Base-by-base conservation (phyloP, 1,284 basidiomycete genomes). In the Microbotryum lychnidis-dioicae region DNA sequence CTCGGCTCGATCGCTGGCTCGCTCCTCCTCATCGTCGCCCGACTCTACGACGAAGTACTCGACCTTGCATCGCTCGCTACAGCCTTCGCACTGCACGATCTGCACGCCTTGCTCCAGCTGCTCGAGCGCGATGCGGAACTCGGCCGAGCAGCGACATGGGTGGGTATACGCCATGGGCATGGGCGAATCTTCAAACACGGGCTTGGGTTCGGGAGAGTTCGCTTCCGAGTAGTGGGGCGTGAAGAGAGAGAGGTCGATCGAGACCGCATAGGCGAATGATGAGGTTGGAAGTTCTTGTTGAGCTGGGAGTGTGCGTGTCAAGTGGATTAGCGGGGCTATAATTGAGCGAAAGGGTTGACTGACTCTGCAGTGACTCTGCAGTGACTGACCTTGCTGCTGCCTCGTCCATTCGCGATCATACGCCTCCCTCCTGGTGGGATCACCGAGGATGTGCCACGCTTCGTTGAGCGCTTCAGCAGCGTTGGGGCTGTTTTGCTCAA, bases 21-120 rank as follows among this genome's bases (percentile, higher is more conserved):
- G 27, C 27, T 27, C 27, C 5, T 27, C 27, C 3, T 27, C 27
- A 2, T 27, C 27, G 6, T 27, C 27, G 27, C 27, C 69, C 29
- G 74, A 75, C 27, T 72, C 72, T 0, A 77, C 63, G 1, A 71
- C 76, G 58, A 77, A 75, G 55, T 79, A 78, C 46, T 75, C 75
- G 20, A 79, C 77, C 3, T 73, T 69, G 4, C 77, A 70, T 68
- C 75, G 75, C 66, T 79, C 77, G 12, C 76, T 77, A 61, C 77
- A 79, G 1, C 77, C 77, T 10, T 73, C 74, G 65, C 78, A 79
- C 1, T 75, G 75, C 0, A 79, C 65, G 3, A 78, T 72, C 18
- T 78, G 75, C 2, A 78, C 73, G 0, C 75, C 76, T 12, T 74
- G 69, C 64, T 78, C 77, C 6, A 79, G 10, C 31, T 31, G 31